Evolutionary conservation across 73 alveolate genomes (phyloP).

Genomic region (Tetrahymena elliotti): DNA sequence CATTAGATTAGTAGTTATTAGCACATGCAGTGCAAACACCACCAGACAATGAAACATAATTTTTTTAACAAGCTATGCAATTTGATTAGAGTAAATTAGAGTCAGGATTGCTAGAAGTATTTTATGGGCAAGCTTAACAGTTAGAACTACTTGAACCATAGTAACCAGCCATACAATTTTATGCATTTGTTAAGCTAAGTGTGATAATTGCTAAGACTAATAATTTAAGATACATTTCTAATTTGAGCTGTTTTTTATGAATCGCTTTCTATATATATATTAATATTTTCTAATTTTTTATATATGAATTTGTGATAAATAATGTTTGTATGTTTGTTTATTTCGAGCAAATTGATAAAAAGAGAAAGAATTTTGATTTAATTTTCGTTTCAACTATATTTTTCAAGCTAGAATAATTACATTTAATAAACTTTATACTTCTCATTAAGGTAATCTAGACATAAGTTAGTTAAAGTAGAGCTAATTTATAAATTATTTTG

Average conservation of each 20-base stretch:
- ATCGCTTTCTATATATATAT: neutral
- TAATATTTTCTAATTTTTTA: too few relatives aligned
- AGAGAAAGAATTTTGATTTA: too few relatives aligned
- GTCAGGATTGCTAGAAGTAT: neutral
- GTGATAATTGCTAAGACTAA: neutral
- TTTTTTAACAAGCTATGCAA: neutral
- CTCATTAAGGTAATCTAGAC: too few relatives aligned
- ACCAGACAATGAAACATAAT: neutral
- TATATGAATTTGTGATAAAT: too few relatives aligned
- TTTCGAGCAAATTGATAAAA: too few relatives aligned
- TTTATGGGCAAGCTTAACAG: neutral
- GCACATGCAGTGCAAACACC: neutral
- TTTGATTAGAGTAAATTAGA: neutral
- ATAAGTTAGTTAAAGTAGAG: too few relatives aligned
- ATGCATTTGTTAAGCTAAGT: neutral
- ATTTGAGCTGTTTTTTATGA: neutral
- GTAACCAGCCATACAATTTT: neutral
- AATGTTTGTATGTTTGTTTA: too few relatives aligned
- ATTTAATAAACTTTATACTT: too few relatives aligned
- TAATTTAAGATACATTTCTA: neutral
- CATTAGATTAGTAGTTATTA: neutral
- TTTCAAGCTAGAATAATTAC: too few relatives aligned
- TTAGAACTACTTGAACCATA: neutral
- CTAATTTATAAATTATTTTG: too few relatives aligned
- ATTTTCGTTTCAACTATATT: too few relatives aligned